These are phyloP conservation scores for Verticillium alfalfae DNA, from an alignment of 2,329 filamentous ascomycete genomes.

Conservation along the genomic window DNA sequence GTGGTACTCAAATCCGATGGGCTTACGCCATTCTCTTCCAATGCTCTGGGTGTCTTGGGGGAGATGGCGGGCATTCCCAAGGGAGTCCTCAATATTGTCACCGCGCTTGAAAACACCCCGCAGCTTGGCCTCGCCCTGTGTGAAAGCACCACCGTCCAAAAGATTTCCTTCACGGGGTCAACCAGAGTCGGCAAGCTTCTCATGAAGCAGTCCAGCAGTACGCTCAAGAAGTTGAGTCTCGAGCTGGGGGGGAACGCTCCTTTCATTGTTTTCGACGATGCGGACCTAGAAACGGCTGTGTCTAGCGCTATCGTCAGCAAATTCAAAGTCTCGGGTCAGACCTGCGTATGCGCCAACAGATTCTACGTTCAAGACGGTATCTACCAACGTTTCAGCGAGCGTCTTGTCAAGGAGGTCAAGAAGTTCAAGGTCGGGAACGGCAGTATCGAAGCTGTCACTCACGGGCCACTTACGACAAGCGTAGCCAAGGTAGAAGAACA, in stretches of 20 bases:
- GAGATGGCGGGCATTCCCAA: constrained; percentile 82
- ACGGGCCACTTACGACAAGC: constrained; percentile 61
- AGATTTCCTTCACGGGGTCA: constrained; percentile 70
- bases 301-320: constrained; percentile 78
- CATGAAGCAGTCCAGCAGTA: constrained; percentile 67
- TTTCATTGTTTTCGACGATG: constrained; percentile 74
- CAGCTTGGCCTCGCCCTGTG: constrained; percentile 61
- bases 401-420: constrained; percentile 52
- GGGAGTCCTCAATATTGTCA: constrained; percentile 48
- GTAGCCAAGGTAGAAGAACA: constrained; percentile 58
- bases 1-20: constrained; percentile 86
- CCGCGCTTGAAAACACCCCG: constrained; percentile 59
- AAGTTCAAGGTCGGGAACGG: constrained; percentile 50
- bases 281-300: constrained; percentile 64
- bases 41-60: constrained; percentile 83
- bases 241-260: constrained; percentile 67
- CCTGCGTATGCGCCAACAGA: constrained; percentile 84
- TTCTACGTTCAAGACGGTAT: constrained; percentile 74
- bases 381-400: constrained; percentile 65
- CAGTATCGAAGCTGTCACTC: constrained; percentile 50
- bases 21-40: constrained; percentile 88
- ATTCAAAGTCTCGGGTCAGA: constrained; percentile 91
- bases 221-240: constrained; percentile 61
- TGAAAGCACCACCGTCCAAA: constrained; percentile 57
- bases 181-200: constrained; percentile 43